These are phyloP conservation scores for Umbelopsis ramanniana DNA, from an alignment of 192 early-diverging fungal species.

Conservation along the genomic window DNA sequence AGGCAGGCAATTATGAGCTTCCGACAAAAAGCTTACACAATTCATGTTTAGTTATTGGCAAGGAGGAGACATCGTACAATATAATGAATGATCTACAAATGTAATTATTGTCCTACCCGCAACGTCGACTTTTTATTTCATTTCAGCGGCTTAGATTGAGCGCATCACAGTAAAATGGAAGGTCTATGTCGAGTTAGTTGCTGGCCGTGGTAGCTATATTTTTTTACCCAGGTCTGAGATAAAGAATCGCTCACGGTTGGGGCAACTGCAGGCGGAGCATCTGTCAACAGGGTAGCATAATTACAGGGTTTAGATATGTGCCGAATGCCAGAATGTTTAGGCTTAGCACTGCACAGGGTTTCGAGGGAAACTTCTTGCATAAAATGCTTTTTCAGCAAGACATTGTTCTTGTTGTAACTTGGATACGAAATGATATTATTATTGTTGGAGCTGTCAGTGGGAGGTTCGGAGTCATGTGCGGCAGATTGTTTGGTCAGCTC, in stretches of 20 bases:
- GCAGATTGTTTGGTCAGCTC: not conserved
- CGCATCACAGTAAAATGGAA: not conserved
- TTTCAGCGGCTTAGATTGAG: not conserved
- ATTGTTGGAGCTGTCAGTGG: not conserved
- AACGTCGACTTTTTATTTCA: no score
- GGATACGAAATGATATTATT: constrained; percentile 11
- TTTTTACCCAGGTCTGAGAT: constrained; percentile 9
- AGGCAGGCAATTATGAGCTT: no score
- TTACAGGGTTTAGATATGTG: constrained; percentile 21
- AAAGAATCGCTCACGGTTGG: not conserved
- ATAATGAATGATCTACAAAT: no score
- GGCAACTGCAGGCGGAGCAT: not conserved
- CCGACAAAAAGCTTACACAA: no score
- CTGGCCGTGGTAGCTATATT: constrained; percentile 7
- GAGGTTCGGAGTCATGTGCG: not conserved
- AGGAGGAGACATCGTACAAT: no score
- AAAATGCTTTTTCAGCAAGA: constrained; percentile 7
- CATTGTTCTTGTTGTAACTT: constrained; percentile 1
- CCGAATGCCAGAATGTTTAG: constrained; percentile 10
- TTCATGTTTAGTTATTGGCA: no score
- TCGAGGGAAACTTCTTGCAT: constrained; percentile 15
- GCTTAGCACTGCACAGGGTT: not conserved
- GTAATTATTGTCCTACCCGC: no score
- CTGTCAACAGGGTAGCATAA: not conserved
- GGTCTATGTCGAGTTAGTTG: not conserved